Evolutionary conservation across 805 yeast species (phyloP).

Genomic region (Wickerhamiella sergipiensis): DNA sequence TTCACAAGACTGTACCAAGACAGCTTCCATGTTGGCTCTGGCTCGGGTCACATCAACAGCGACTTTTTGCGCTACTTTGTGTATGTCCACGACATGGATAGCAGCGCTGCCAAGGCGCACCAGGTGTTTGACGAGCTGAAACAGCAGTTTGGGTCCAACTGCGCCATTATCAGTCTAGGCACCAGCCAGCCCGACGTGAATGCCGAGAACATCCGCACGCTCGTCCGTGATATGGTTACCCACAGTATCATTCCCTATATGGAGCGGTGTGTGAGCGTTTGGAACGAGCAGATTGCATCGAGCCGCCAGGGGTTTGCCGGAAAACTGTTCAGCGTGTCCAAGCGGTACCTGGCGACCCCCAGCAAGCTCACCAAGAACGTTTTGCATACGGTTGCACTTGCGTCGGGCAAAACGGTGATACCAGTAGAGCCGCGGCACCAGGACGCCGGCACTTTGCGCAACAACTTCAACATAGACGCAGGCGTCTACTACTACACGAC

Average conservation of each 20-base stretch:
- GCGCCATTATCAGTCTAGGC: conserved; percentile 17
- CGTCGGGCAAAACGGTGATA: neutral
- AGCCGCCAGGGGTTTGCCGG: conserved; percentile 69
- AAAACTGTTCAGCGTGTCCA: conserved; percentile 53
- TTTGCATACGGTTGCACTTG: conserved; percentile 1
- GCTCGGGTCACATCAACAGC: conserved; percentile 40
- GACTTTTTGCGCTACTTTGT: conserved; percentile 45
- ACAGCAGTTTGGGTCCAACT: conserved; percentile 24
- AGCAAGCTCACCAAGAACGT: conserved; percentile 5
- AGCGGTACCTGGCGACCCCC: conserved; percentile 33
- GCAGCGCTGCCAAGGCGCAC: conserved; percentile 32
- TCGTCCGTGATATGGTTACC: conserved; percentile 35
- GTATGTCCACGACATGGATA: conserved; percentile 35
- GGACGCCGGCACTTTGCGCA: neutral
- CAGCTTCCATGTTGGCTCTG: conserved; percentile 18
- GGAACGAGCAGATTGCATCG: conserved; percentile 74
- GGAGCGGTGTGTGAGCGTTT: conserved; percentile 63
- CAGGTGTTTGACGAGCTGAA: conserved; percentile 30
- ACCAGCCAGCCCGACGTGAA: conserved; percentile 20
- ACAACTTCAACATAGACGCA: conserved; percentile 1
- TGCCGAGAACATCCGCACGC: conserved; percentile 29
- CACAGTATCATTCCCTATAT: conserved; percentile 61
- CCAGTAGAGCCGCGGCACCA: neutral
- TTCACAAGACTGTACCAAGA: conserved; percentile 39
- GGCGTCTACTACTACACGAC: conserved; percentile 5